A percentile compares a stretch with the other conserved stretches of the same genome.
phyloP scores from a whole-genome alignment of 129 eudicot genomes.

The Kitagawia praeruptora region DNA sequence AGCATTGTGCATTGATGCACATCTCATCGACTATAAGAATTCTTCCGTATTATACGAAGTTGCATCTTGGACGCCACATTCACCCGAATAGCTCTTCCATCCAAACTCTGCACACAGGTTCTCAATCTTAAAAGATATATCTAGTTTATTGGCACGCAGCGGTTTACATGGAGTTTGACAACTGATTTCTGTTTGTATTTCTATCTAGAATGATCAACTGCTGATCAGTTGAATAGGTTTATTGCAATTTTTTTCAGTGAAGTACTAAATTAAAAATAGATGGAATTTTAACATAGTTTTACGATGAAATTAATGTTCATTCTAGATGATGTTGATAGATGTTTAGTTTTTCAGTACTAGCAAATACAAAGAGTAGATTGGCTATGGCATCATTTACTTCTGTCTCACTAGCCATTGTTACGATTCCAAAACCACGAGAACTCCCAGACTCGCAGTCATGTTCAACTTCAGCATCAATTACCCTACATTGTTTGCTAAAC shows the following conservation, averaged over 20 bases:
- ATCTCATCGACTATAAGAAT: background rate
- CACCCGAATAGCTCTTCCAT: slow-evolving; percentile 66
- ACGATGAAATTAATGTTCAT: background rate
- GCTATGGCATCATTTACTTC: slow-evolving; percentile 59
- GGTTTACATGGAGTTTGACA: background rate
- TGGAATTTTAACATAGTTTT: no score
- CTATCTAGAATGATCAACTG: background rate
- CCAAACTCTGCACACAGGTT: slow-evolving; percentile 59
- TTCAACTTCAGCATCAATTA: slow-evolving; percentile 44
- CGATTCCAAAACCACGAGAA: slow-evolving; percentile 69
- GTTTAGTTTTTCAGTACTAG: background rate
- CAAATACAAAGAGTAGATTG: slow-evolving; percentile 5
- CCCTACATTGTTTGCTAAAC: slow-evolving; percentile 51
- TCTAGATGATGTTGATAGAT: background rate
- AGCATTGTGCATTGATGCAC: background rate
- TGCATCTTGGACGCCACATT: slow-evolving; percentile 52
- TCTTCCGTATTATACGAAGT: background rate
- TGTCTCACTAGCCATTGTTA: slow-evolving; percentile 48
- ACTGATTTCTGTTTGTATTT: background rate
- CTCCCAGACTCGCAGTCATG: slow-evolving; percentile 52
- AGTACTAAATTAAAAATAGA: background rate
- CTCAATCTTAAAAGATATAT: background rate
- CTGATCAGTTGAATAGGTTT: background rate
- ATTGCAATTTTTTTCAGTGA: background rate
- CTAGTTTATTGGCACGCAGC: background rate